Conservation (phyloP, 768 basidiomycete species). For the Megacollybia marginata region DNA sequence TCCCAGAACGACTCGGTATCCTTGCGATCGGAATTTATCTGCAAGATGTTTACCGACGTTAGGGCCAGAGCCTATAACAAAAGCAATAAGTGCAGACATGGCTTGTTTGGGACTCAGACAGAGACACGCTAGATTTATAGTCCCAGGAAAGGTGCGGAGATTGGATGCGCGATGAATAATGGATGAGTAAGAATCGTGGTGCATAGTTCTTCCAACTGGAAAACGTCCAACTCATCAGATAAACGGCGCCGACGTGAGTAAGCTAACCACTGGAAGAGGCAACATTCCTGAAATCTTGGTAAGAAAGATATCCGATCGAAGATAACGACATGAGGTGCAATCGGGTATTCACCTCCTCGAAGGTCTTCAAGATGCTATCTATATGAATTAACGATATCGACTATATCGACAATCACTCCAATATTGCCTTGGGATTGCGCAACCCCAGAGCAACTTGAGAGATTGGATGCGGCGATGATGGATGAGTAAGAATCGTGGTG, state of each 20-base stretch:
- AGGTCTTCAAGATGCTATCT: constrained; percentile 26
- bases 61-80: constrained; percentile 22
- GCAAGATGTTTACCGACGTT: constrained; percentile 20
- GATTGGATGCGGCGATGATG: not conserved
- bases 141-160: too few relatives aligned
- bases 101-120: too few relatives aligned
- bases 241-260: too few relatives aligned
- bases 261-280: too few relatives aligned
- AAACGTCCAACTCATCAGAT: too few relatives aligned
- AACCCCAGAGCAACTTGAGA: constrained; percentile 19
- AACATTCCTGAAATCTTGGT: too few relatives aligned
- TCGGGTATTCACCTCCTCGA: constrained; percentile 24
- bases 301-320: too few relatives aligned
- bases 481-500: not conserved
- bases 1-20: constrained; percentile 22
- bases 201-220: too few relatives aligned
- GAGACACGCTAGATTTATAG: too few relatives aligned
- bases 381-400: too few relatives aligned
- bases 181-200: not conserved
- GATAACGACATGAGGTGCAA: constrained; percentile 37
- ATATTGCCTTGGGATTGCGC: constrained; percentile 20
- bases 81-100: constrained; percentile 11
- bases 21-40: constrained; percentile 15
- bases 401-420: constrained; percentile 30
- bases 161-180: not conserved